Conservation (phyloP, 345 rosid species). For the Ailanthus altissimus region DNA sequence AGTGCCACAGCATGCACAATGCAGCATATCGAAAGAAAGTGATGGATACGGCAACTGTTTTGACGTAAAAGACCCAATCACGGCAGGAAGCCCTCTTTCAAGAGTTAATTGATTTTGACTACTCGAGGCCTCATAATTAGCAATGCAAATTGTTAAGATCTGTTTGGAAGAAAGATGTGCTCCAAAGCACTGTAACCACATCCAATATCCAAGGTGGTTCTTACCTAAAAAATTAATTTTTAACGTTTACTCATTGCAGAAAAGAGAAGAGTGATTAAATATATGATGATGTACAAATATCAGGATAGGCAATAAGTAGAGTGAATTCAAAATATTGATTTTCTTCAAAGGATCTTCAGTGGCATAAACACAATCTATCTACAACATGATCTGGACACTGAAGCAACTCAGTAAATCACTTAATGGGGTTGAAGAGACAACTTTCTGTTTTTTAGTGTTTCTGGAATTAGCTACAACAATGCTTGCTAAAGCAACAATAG, state of each 20-base stretch:
- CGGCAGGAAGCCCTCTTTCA: slow-evolving; percentile 98
- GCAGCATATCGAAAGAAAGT: slow-evolving; percentile 98
- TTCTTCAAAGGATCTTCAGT: background rate
- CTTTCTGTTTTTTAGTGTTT: background rate
- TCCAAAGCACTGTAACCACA: slow-evolving; percentile 99
- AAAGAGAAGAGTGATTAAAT: background rate
- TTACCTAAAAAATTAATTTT: slow-evolving; percentile 53
- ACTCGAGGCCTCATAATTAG: slow-evolving; percentile 89
- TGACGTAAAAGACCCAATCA: slow-evolving; percentile 79
- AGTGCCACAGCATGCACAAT: slow-evolving; percentile 86
- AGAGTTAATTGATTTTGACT: slow-evolving; percentile 98
- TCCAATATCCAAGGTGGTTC: slow-evolving; percentile 94
- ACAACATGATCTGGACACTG: background rate
- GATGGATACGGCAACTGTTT: slow-evolving; percentile 93
- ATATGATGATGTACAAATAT: slow-evolving; percentile 7
- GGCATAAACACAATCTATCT: background rate
- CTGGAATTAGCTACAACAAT: background rate
- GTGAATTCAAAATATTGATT: background rate
- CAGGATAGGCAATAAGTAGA: background rate
- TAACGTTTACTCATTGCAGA: slow-evolving; percentile 4
- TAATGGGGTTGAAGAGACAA: background rate
- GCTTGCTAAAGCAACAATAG: background rate
- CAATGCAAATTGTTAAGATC: slow-evolving; percentile 91
- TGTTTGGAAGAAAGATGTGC: slow-evolving; percentile 86
- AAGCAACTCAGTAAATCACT: slow-evolving; percentile 10